Evolutionary conservation across 2,329 filamentous ascomycete genomes (phyloP), one percentile per base, ranked within the genome.

Genomic region (Colletotrichum tropicicola): DNA sequence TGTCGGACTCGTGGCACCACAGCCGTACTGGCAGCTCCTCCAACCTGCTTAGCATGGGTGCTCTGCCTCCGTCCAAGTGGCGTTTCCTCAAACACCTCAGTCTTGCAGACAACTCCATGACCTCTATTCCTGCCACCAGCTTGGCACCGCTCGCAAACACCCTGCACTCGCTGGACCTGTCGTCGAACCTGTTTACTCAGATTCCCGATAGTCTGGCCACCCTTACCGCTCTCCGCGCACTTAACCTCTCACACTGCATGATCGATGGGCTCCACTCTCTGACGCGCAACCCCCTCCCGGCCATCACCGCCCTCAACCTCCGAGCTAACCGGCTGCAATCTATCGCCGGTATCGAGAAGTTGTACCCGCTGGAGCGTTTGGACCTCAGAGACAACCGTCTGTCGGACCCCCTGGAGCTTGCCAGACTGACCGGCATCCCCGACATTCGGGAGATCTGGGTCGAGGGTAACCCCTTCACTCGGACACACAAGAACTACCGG

Each of bases 191-290:
- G 30, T 97, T 99, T 77, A 90, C 89, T n/a, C 92, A 98, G 76
- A 91, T 98, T 57, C 96, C 96, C 1, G 96, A 98, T 76, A 96
- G 92, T 72, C 82, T 99, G 61, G 91, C 94, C 12, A 92, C 89
- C 9, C 83, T 99, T 62, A 94, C 93, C 19, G 91, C 93, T 27
- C 86, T 99, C n/a, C 90, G 94, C 68, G 94, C 96, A 23, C 82
- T 99, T 57, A 98, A 99, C 73, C 84, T 99, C 25, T 97, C 95
- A 4, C 92, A 97, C 73, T 98, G 95, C 84, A 98, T 98, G 94
- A 98, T 99, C 68, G 92, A 95, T 71, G 96, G 94, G 15, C 84
- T 99, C 59, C 92, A 97, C 72, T 97, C 95, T 2, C 83, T 99
- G 43, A 90, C 90, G 2, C 89, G 92, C 68, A 96, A 91, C 72